Evolutionary conservation across 371 early-diverging fungal species (phyloP).

Genomic region (Syncephalis plumigaleata): DNA sequence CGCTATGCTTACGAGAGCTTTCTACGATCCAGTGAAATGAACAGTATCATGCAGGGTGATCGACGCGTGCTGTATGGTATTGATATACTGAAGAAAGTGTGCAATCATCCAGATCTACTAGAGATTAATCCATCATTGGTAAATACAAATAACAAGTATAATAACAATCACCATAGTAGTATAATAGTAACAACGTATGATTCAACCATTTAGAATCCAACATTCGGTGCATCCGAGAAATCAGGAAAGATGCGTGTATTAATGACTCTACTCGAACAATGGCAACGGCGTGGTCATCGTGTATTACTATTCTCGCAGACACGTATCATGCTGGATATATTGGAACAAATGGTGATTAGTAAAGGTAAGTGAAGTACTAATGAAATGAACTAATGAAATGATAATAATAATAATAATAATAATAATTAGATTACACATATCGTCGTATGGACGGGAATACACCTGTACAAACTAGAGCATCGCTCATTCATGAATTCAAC

Average conservation of each 20-base stretch:
- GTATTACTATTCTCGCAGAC: conserved; percentile 94
- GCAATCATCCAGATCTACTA: conserved; percentile 88
- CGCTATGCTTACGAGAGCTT: conserved; percentile 57
- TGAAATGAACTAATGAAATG: too few species aligned
- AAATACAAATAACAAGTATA: too few species aligned
- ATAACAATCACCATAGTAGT: too few species aligned
- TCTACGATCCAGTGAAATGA: conserved; percentile 48
- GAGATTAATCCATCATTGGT: conserved; percentile 14
- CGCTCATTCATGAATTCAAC: conserved; percentile 84
- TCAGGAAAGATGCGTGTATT: conserved; percentile 87
- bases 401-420: conserved; percentile 7
- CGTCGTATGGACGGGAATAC: conserved; percentile 94
- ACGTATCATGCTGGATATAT: conserved; percentile 88
- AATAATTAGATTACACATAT: conserved; percentile 30
- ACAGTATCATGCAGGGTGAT: conserved; percentile 62
- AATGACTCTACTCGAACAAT: conserved; percentile 61
- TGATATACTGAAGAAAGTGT: conserved; percentile 89
- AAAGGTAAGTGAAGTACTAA: too few species aligned
- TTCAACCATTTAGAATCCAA: conserved; percentile 58
- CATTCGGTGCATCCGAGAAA: conserved; percentile 41
- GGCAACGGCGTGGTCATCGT: conserved; percentile 71
- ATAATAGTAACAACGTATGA: neutral
- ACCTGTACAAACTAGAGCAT: conserved; percentile 57
- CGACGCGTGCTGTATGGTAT: conserved; percentile 81
- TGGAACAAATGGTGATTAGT: conserved; percentile 37